phyloP scores from a whole-genome alignment of 768 basidiomycete genomes.

The Symmetrospora coprosmae region DNA sequence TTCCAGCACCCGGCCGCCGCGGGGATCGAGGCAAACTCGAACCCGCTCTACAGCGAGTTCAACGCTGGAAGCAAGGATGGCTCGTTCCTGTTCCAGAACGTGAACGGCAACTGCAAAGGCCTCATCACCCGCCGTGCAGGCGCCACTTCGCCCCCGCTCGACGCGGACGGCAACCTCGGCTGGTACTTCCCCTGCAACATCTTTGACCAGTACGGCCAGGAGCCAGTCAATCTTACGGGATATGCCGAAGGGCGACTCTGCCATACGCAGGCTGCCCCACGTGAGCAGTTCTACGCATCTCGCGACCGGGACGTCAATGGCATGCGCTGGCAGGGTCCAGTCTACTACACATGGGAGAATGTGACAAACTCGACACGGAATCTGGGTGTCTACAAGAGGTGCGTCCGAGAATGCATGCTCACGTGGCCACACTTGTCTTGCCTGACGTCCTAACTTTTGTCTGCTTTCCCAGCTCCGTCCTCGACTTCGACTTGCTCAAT shows the following conservation, averaged over 20 bases:
- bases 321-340: constrained; percentile 52
- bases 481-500: constrained; percentile 70
- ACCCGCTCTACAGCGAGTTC: constrained; percentile 73
- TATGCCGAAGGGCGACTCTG: constrained; percentile 58
- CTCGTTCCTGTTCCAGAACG: constrained; percentile 86
- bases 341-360: constrained; percentile 88
- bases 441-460: constrained; percentile 14
- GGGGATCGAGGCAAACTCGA: constrained; percentile 61
- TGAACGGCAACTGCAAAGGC: constrained; percentile 65
- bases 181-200: constrained; percentile 99
- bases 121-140: constrained; percentile 58
- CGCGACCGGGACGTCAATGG: background rate
- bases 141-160: constrained; percentile 49
- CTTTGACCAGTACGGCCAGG: constrained; percentile 55
- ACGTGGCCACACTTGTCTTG: too few relatives aligned
- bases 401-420: too few relatives aligned
- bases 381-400: constrained; percentile 89
- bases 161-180: constrained; percentile 46
- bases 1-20: constrained; percentile 69
- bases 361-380: constrained; percentile 55
- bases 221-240: constrained; percentile 51
- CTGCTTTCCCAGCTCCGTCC: constrained; percentile 49
- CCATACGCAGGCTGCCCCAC: constrained; percentile 50
- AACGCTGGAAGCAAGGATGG: constrained; percentile 73
- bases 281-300: constrained; percentile 42